phyloP scores from a whole-genome alignment of 768 basidiomycete species.

The Ephemerocybe angulata region DNA sequence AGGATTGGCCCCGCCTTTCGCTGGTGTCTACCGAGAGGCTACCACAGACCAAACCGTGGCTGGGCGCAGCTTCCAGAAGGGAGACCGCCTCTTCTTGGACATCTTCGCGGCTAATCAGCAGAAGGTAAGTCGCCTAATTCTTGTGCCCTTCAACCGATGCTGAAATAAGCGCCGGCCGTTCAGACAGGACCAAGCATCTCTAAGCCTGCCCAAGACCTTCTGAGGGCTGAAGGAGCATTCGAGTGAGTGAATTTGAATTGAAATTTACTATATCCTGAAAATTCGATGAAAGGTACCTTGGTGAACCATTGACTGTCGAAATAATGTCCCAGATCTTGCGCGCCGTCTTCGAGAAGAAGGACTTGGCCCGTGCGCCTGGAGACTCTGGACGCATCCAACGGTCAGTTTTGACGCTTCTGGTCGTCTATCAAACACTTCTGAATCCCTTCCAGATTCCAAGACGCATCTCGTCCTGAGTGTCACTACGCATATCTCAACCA shows the following conservation, averaged over 20 bases:
- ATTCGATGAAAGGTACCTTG: conserved; percentile 32
- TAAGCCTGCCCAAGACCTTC: background rate
- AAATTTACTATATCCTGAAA: conserved; percentile 39
- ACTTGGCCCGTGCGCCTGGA: conserved; percentile 64
- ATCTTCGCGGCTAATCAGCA: conserved; percentile 51
- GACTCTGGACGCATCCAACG: conserved; percentile 61
- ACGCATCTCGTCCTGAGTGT: conserved; percentile 44
- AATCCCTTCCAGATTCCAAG: conserved; percentile 41
- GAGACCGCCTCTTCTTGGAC: conserved; percentile 60
- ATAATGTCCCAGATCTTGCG: conserved; percentile 60
- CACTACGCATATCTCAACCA: conserved; percentile 54
- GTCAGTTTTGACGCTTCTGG: conserved; percentile 22
- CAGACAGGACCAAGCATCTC: background rate
- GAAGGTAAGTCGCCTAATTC: conserved; percentile 43
- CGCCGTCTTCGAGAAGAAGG: conserved; percentile 54
- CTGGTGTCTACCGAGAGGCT: conserved; percentile 55
- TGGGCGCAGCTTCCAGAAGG: conserved; percentile 39
- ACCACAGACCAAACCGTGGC: conserved; percentile 43
- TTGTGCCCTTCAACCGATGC: background rate
- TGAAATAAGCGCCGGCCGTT: background rate
- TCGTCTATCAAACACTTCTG: background rate
- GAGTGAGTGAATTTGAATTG: background rate
- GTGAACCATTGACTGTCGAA: conserved; percentile 55
- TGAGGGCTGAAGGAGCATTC: conserved; percentile 9
- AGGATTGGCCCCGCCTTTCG: conserved; percentile 75